Percentiles rank a stretch among this genome's conserved stretches.
These are phyloP conservation scores for Haematococcus sp. DNA, from an alignment of 139 green algal species.

Conservation along the genomic window DNA sequence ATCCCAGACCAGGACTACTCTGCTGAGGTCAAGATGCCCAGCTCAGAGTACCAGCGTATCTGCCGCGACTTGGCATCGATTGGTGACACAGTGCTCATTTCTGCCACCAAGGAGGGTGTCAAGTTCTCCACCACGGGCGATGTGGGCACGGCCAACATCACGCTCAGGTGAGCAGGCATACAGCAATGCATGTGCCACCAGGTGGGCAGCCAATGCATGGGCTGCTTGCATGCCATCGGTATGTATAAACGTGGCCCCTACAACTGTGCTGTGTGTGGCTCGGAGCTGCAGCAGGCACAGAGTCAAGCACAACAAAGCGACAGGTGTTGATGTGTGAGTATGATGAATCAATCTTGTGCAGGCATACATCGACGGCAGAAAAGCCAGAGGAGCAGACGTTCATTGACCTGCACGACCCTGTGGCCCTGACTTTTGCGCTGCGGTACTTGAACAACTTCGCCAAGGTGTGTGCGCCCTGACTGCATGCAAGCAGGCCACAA, in stretches of 20 bases:
- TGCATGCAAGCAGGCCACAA: background rate
- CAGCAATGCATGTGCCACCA: too few species aligned
- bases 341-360: too few species aligned
- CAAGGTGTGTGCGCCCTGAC: slow-evolving; percentile 62
- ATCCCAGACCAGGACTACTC: slow-evolving; percentile 94
- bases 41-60: slow-evolving; percentile 92
- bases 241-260: too few species aligned
- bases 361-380: slow-evolving; percentile 32
- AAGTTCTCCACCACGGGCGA: slow-evolving; percentile 95
- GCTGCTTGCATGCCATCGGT: too few species aligned
- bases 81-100: slow-evolving; percentile 93
- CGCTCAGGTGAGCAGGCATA: slow-evolving; percentile 49
- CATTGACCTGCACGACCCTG: slow-evolving; percentile 94
- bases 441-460: slow-evolving; percentile 98
- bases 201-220: too few species aligned
- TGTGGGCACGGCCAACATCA: slow-evolving; percentile 95
- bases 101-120: slow-evolving; percentile 96
- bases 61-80: slow-evolving; percentile 69
- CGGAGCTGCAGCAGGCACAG: background rate
- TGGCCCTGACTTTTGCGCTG: slow-evolving; percentile 93
- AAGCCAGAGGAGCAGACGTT: slow-evolving; percentile 80
- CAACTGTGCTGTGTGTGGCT: slow-evolving; percentile 10
- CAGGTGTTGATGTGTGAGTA: background rate
- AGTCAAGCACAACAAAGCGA: background rate
- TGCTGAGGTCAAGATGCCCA: slow-evolving; percentile 66